Evolutionary conservation across 1,139 yeast genomes (phyloP), one percentile per base, ranked within the genome.

Genomic region (Blastobotrys malaysiensis): DNA sequence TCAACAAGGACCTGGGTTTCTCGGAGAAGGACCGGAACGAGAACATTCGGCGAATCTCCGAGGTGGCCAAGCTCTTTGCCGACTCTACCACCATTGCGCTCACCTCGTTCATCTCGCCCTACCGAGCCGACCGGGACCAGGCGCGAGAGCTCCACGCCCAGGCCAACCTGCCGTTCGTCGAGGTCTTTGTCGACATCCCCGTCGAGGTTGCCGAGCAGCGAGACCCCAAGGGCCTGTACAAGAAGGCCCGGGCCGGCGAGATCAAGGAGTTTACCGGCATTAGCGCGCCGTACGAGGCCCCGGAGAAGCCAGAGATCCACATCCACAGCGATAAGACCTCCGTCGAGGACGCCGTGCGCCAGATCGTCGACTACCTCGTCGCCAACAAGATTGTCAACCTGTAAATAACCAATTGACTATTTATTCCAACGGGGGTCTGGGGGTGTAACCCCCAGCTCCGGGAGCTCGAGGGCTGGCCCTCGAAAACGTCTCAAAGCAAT

Each of bases 241-340:
- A 90, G 74, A 91, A 91, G 79, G 98, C 98, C 20, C 83, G 97
- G 69, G 95, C 90, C 65, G 98, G 98, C 31, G 77, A 86, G 59
- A 91, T 91, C 70, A 88, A 88, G 73, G 96, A 91, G 69, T 91
- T 91, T 74, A 91, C 98, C 20, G 98, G 98, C 55, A 85, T 91
- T 58, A 84, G 91, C 62, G 97, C 97, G 14, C 98, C 98, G 44
- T 91, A 91, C 70, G 98, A 91, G 76, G 95, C 88, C 1, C 98
- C 98, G 50, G 85, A 80, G 60, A 68, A 73, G 39, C 88, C 98
- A 45, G 98, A 91, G 74, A 77, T 91, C 60, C 93, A 86, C 68
- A 75, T 91, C 68, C 81, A 81, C 64, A 88, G 93, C 60, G 84
- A 85, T 68, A 79, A 84, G 64, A 75, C 78, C 55, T 73, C 87